Base-by-base conservation (phyloP, 2,329 filamentous ascomycete species). In the Sarocladium brachiariae region DNA sequence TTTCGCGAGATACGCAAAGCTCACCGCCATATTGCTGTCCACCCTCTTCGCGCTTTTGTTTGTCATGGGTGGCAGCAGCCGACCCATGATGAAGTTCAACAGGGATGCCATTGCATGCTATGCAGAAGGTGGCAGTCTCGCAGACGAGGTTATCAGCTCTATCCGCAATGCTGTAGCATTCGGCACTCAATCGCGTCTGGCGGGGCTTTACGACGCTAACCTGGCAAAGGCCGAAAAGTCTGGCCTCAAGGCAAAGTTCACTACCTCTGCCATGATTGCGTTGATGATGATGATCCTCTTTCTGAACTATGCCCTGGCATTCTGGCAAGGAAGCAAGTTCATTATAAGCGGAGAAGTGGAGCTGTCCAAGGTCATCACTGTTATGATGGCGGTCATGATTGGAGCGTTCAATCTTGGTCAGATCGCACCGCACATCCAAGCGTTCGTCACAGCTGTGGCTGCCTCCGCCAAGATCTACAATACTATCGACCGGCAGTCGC, bases 101-200 rank as follows among this genome's bases (percentile, higher is more conserved):
- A 92, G 90, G 68, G 72, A 81, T 52, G 86, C 87, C 2, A 74
- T 96, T 46, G 75, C 85, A 49, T 81, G 89, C 0, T 96, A 95
- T 61, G 91, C 89, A 23, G 74, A 83, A 46, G 92, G 91, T 56
- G 92, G 91, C 51, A 91, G 86, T 2, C 79, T 97, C 11, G 92
- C 89, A 3, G 93, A 97, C 63, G 93, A 99, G 69, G 92, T 96
- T 50, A 80, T 99, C 60, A 91, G 89, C 65, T 96, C 91, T 1
- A 86, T 97, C 58, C 84, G 93, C 55, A 97, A 95, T 62, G 87
- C 92, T 6, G 83, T 89, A 7, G 93, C 93, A 25, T 99, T 96
- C 61, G 89, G 89, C 38, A 96, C 91, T 0, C 91, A 97, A 66
- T 87, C 92, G 51, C 90, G 92, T 56, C 78, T 97, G n/a, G 89